A percentile compares a stretch with the other conserved stretches of the same genome.
Evolutionary conservation across 2,329 filamentous ascomycete species (phyloP).

Genomic region (Myriosclerotinia scirpicola): DNA sequence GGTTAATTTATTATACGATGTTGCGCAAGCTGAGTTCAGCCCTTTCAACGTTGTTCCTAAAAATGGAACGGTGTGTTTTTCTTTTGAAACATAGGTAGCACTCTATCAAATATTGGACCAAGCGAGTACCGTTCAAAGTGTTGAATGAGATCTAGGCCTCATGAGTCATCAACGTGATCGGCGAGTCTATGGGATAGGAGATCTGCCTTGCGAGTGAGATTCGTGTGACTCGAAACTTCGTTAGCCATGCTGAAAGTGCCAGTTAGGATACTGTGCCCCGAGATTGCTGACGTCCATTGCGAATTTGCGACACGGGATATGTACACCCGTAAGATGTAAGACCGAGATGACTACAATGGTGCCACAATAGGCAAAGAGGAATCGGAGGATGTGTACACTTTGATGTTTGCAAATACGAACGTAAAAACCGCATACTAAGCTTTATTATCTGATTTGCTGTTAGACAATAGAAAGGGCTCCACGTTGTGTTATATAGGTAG

Average conservation of each 20-base stretch:
- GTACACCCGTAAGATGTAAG: conserved; percentile 7
- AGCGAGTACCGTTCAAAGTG: neutral
- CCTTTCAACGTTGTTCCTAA: neutral
- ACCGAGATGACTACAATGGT: neutral
- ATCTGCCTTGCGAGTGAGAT: conserved; percentile 16
- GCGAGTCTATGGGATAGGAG: neutral
- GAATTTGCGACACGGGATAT: conserved; percentile 8
- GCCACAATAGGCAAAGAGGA: too few relatives aligned
- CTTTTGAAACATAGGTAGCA: neutral
- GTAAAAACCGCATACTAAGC: neutral
- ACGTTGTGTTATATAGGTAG: neutral
- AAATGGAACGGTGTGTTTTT: neutral
- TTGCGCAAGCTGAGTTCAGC: neutral
- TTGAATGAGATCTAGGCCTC: neutral
- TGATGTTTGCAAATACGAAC: conserved; percentile 1
- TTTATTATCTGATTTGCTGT: neutral
- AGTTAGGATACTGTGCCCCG: conserved; percentile 6
- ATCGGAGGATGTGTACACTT: neutral
- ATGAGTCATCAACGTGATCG: neutral
- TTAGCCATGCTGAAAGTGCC: neutral
- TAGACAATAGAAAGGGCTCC: neutral
- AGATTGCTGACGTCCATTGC: conserved; percentile 10
- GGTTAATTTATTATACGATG: neutral
- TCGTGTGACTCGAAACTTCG: neutral
- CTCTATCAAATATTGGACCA: neutral